phyloP scores from a whole-genome alignment of 768 basidiomycete genomes.

The Lactarius pseudohatsudake region DNA sequence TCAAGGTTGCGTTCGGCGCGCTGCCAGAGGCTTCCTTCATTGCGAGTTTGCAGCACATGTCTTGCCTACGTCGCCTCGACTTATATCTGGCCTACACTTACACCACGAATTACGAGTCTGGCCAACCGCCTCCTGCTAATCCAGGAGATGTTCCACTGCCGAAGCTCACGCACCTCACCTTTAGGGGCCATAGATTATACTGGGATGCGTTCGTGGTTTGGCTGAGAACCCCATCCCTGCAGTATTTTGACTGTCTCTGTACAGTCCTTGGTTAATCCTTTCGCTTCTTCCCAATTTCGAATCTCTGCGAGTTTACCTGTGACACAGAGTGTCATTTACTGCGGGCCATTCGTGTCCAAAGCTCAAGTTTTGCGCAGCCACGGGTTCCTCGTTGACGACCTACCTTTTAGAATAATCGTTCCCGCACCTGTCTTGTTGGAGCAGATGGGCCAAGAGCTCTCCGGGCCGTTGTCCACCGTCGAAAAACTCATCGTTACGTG shows the following conservation, averaged over 20 bases:
- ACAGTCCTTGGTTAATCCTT: too few species aligned
- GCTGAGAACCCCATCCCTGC: too few species aligned
- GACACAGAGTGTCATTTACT: too few species aligned
- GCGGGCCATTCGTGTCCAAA: not conserved
- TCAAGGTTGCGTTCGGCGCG: not conserved
- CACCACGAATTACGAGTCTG: accelerated
- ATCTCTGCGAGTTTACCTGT: too few species aligned
- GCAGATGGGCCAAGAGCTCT: not conserved
- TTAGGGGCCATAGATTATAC: too few species aligned
- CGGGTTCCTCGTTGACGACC: not conserved
- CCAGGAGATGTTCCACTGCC: too few species aligned
- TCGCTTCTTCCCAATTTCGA: too few species aligned
- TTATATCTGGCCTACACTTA: not conserved
- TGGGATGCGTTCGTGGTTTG: too few species aligned
- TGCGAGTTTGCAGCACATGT: not conserved
- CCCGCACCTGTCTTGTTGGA: not conserved
- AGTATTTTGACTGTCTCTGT: too few species aligned
- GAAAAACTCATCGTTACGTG: not conserved
- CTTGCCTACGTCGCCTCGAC: not conserved
- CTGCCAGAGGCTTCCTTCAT: not conserved
- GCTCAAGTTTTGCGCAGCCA: not conserved
- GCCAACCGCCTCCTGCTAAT: not conserved
- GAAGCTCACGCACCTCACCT: too few species aligned
- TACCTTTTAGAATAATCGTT: not conserved
- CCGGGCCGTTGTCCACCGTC: not conserved